Conservation (phyloP, 2,329 filamentous ascomycete genomes). For the Clonostachys sp. region DNA sequence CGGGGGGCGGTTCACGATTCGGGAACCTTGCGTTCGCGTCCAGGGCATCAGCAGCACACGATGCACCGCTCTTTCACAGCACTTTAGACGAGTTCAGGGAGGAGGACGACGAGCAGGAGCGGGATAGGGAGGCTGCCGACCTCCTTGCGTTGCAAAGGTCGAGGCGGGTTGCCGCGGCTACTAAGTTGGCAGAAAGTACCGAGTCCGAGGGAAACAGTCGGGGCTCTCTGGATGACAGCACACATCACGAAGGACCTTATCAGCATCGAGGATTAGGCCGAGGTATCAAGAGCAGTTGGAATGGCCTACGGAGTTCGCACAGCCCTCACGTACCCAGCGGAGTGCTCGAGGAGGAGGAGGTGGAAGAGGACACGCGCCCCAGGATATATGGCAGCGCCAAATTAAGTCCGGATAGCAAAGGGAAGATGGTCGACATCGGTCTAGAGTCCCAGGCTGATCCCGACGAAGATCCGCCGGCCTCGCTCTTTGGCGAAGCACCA, state of each 20-base stretch:
- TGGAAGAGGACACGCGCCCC: conserved; percentile 26
- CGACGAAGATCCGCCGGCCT: conserved; percentile 53
- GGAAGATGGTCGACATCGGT: conserved; percentile 82
- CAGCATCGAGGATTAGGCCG: conserved; percentile 41
- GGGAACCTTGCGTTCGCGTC: conserved; percentile 72
- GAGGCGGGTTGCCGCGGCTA: conserved; percentile 79
- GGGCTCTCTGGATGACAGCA: conserved; percentile 25
- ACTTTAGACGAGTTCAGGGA: conserved; percentile 86
- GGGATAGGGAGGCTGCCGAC: conserved; percentile 88
- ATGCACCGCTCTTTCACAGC: conserved; percentile 92
- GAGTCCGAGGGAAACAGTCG: conserved; percentile 60
- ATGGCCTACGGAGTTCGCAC: conserved; percentile 41
- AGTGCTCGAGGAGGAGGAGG: conserved; percentile 31
- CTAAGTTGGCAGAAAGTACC: conserved; percentile 78
- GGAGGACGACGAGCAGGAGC: conserved; percentile 88
- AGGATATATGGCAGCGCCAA: conserved; percentile 16
- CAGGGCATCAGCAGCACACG: conserved; percentile 65
- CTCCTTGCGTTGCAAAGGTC: conserved; percentile 89
- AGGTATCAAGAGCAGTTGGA: conserved; percentile 63
- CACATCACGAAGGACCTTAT: conserved; percentile 24
- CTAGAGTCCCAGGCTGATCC: conserved; percentile 64
- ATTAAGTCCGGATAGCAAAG: conserved; percentile 28
- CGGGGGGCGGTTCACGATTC: conserved; percentile 65
- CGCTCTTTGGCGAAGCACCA: conserved; percentile 43
- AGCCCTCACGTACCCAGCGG: conserved; percentile 17